Evolutionary conservation across 306 rosid genomes (phyloP).

Genomic region (Cicer cuneatum): DNA sequence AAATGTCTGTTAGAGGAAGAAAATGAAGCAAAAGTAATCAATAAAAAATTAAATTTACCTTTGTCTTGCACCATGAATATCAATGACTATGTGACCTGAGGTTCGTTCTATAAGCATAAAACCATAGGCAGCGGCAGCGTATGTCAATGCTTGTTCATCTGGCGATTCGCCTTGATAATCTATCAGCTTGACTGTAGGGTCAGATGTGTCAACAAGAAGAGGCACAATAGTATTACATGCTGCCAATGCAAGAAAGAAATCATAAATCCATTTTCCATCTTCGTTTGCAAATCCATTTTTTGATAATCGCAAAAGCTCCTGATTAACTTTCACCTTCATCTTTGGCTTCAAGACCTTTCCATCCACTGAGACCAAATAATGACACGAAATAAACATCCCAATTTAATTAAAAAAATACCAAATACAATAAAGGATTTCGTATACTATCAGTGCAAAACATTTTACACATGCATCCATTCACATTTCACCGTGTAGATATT

Average conservation of each 20-base stretch:
- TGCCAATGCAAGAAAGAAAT: conserved; percentile 93
- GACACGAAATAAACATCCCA: conserved; percentile 38
- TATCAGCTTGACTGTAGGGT: conserved; percentile 68
- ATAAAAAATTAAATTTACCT: conserved; percentile 53
- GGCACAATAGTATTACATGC: conserved; percentile 98
- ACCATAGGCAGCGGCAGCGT: conserved; percentile 94
- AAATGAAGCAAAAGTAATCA: conserved; percentile 29
- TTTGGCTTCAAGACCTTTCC: conserved; percentile 74
- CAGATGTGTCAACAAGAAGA: conserved; percentile 68
- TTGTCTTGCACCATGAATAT: conserved; percentile 75
- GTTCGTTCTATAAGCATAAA: conserved; percentile 89
- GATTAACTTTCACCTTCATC: conserved; percentile 77
- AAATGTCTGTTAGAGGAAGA: conserved; percentile 29
- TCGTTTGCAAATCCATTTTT: conserved; percentile 51
- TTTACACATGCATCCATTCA: too few relatives aligned
- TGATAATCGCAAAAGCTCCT: conserved; percentile 61
- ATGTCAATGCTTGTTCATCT: conserved; percentile 92
- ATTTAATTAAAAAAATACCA: conserved; percentile 13
- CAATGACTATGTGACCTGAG: conserved; percentile 86
- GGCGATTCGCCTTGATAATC: conserved; percentile 99
- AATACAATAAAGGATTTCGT: background rate
- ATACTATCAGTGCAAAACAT: too few relatives aligned
- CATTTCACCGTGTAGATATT: too few relatives aligned
- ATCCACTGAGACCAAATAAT: conserved; percentile 58
- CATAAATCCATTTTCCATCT: conserved; percentile 60